Base-by-base conservation (phyloP, 345 rosid genomes). In the Gossypium longicalyx region DNA sequence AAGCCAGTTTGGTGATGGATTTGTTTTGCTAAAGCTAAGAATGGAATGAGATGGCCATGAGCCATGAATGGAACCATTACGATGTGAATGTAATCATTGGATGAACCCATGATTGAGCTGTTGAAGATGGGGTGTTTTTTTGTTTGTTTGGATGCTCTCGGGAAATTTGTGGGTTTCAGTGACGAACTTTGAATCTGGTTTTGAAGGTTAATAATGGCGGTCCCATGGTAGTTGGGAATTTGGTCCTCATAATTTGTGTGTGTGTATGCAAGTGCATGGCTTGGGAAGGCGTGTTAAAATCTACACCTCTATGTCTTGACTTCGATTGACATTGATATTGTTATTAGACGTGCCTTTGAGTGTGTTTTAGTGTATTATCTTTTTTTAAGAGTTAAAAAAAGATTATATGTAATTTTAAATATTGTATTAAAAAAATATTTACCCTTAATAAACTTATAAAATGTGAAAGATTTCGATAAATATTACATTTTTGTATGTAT, bases 31-130 rank as follows among this genome's bases (percentile, higher is more conserved):
- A 88, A 77, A 10, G 83, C 80, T 19, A 88, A 76, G 71, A 83
- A 85, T 1, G 89, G 92, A n/a, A 82, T 82, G 13, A 88, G 87
- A 84, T 86, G 91, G 60, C 89, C 89, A 15, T 82, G 87, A 4
- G 87, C 88, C 91, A 86, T 76, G 41, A 65, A 23, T 2, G 91
- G 89, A 0, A 88, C 74, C 87, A 85, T 79, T 43, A 80, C 84
- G 16, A 81, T 73, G 49, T 64, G 25, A 0, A 19, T 64, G 3
- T 64, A 49, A 44, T 64, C 16, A n/a, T 64, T 25, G 12, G 41
- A 34, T 34, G 51, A 41, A 64, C 1, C 51, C 69, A 64, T 64
- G 25, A n/a, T 38, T n/a, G 19, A 51, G 0, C 7, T 34, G 63
- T 16, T 34, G 20, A 34, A 45, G 47, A 45, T 45, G 41, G 41